Conservation (phyloP, 1,284 basidiomycete genomes). For the Rhodotorula sp. region DNA sequence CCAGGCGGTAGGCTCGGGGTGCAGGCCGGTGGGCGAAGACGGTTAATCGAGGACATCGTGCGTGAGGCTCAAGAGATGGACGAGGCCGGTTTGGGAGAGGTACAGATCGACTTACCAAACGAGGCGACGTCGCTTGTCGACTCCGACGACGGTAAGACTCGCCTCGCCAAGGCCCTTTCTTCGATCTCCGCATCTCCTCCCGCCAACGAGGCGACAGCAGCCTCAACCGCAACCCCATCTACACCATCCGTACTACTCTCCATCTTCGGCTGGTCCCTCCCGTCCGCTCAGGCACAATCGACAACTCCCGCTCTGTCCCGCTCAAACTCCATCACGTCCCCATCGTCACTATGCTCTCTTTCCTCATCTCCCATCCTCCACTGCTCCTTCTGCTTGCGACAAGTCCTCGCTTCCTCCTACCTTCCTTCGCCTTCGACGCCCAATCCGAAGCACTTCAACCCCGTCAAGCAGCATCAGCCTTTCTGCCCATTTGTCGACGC, state of each 20-base stretch:
- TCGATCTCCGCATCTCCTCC: background rate
- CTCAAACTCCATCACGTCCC: constrained; percentile 15
- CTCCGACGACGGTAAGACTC: background rate
- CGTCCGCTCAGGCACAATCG: background rate
- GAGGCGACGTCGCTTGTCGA: background rate
- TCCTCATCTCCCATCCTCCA: constrained; percentile 8
- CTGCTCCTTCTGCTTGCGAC: constrained; percentile 19
- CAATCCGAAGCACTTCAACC: background rate
- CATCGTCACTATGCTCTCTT: constrained; percentile 8
- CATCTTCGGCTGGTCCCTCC: constrained; percentile 28
- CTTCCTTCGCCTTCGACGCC: background rate
- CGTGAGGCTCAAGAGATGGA: constrained; percentile 6
- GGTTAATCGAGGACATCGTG: constrained; percentile 16
- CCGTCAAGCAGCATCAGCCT: constrained; percentile 13
- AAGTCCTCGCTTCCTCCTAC: constrained; percentile 19
- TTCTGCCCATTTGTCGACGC: constrained; percentile 24
- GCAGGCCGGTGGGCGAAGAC: constrained; percentile 9
- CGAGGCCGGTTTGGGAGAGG: background rate
- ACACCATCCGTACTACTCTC: constrained; percentile 3
- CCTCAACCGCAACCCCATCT: background rate
- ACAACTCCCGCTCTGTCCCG: constrained; percentile 3
- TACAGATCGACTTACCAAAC: constrained; percentile 1
- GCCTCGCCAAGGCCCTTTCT: constrained; percentile 11
- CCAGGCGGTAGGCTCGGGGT: constrained; percentile 13
- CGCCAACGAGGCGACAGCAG: background rate